Conservation (phyloP, 2,329 filamentous ascomycete species). For the Trichoderma asperellum region DNA sequence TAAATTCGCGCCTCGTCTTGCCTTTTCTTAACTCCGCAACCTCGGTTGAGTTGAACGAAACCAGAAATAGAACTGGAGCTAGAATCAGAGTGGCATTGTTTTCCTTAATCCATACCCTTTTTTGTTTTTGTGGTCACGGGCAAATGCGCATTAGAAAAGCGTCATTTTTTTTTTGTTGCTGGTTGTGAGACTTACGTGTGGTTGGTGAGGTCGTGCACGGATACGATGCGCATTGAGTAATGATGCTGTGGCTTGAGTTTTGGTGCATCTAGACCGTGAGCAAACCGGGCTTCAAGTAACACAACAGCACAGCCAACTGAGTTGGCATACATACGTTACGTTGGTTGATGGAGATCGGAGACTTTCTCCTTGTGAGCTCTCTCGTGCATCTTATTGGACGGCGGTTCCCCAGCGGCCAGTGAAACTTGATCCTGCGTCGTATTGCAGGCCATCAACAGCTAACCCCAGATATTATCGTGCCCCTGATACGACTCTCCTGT, state of each 20-base stretch:
- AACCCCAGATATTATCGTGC: conserved; percentile 19
- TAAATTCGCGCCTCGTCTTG: neutral
- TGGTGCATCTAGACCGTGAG: neutral
- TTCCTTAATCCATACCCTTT: neutral
- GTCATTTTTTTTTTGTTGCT: neutral
- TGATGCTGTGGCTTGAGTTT: conserved; percentile 1
- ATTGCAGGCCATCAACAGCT: conserved; percentile 19
- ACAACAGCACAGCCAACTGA: conserved; percentile 2
- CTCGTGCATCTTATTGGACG: neutral
- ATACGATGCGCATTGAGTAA: conserved; percentile 4
- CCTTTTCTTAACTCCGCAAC: neutral
- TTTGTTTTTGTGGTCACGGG: neutral
- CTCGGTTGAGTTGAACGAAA: neutral
- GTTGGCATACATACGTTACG: neutral
- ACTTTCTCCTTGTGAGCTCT: neutral
- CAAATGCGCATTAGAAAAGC: conserved; percentile 11
- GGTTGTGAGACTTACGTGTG: neutral
- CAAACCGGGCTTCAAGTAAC: neutral
- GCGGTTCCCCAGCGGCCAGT: neutral
- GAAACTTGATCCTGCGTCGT: conserved; percentile 13
- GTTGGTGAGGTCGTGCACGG: conserved; percentile 2
- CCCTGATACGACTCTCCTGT: conserved; percentile 22
- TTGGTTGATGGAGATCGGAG: conserved; percentile 12
- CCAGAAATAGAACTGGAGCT: neutral
- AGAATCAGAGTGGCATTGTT: neutral